phyloP scores from a whole-genome alignment of 306 rosid genomes.

The Citrullus amarus region DNA sequence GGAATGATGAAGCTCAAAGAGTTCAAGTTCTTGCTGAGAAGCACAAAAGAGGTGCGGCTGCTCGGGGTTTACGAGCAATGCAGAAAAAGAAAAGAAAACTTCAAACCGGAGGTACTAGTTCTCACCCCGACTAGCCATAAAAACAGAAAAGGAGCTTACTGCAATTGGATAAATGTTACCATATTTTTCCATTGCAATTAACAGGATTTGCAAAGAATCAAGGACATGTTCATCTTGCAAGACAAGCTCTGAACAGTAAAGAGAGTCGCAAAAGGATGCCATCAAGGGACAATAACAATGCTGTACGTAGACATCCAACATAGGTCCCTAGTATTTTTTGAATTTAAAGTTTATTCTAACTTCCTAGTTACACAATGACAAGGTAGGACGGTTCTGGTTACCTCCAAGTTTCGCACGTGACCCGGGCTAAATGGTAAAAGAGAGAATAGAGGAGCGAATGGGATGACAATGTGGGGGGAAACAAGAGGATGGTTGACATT shows the following conservation, averaged over 20 bases:
- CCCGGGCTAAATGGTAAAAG: background rate
- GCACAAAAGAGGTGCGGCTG: slow-evolving; percentile 62
- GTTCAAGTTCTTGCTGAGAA: slow-evolving; percentile 56
- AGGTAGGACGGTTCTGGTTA: background rate
- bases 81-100: slow-evolving; percentile 18
- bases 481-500: background rate
- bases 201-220: background rate
- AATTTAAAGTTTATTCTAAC: background rate
- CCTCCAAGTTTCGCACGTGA: background rate
- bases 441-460: background rate
- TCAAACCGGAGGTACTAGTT: slow-evolving; percentile 23
- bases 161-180: background rate
- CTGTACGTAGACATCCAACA: background rate
- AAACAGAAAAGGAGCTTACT: background rate
- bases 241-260: background rate
- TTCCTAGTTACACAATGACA: background rate
- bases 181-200: background rate
- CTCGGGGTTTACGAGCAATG: slow-evolving; percentile 41
- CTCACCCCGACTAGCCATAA: background rate
- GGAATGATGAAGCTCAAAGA: slow-evolving; percentile 66
- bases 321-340: background rate
- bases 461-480: background rate
- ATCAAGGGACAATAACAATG: background rate
- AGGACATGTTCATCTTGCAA: background rate
- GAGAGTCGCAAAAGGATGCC: background rate